These are phyloP conservation scores for Climacium dendroides DNA, from an alignment of 225 moss, liverwort and hornwort species.

Conservation along the genomic window DNA sequence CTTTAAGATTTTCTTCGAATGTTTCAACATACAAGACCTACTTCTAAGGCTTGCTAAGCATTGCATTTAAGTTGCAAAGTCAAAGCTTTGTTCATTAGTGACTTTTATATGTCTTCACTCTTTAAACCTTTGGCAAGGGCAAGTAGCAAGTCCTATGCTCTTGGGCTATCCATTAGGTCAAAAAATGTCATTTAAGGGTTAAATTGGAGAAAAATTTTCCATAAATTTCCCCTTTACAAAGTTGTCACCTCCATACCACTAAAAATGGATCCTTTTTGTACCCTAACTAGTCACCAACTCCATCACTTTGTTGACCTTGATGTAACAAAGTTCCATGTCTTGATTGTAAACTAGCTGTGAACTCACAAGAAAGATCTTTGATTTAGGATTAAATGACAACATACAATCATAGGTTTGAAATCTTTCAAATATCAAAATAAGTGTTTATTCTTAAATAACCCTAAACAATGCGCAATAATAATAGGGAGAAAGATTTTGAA, in stretches of 20 bases:
- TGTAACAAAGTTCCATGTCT: background rate
- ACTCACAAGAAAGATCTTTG: background rate
- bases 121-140: no score
- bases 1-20: no score
- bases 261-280: background rate
- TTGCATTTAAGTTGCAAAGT: no score
- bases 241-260: background rate
- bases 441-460: no score
- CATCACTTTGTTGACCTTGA: background rate
- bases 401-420: accelerated
- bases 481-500: no score
- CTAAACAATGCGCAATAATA: no score
- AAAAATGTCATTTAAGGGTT: background rate
- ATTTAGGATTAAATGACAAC: background rate
- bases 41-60: no score
- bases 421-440: no score
- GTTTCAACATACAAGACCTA: no score
- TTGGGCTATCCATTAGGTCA: accelerated
- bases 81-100: no score
- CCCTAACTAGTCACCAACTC: background rate
- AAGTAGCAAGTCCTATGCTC: background rate
- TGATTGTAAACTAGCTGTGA: background rate
- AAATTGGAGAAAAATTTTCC: background rate
- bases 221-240: background rate
- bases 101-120: no score